Evolutionary conservation across 108 stramenopile genomes (phyloP).

Genomic region (Skeletonema menzelii): DNA sequence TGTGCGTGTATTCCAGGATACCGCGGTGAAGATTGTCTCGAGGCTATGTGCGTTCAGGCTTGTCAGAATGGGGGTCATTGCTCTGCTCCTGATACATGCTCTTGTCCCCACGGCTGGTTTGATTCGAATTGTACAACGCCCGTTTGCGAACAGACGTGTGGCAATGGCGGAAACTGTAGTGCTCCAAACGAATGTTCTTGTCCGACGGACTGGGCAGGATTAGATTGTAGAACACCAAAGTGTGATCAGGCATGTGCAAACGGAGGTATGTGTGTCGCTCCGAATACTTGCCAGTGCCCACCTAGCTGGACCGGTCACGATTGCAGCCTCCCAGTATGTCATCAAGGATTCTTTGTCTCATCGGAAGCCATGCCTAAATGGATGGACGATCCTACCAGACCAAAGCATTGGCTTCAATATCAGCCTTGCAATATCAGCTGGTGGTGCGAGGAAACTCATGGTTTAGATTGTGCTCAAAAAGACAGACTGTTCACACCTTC

Average conservation of each 20-base stretch:
- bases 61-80: conserved; percentile 79
- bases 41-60: conserved; percentile 67
- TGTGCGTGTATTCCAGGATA: conserved; percentile 86
- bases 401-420: conserved; percentile 51
- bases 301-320: conserved; percentile 76
- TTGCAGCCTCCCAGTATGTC: conserved; percentile 81
- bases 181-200: conserved; percentile 75
- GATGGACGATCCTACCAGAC: neutral
- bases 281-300: conserved; percentile 82
- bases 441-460: conserved; percentile 83
- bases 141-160: conserved; percentile 88
- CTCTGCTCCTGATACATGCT: conserved; percentile 82
- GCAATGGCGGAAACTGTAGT: conserved; percentile 90
- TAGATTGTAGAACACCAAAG: conserved; percentile 76
- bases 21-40: conserved; percentile 54
- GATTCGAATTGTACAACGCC: conserved; percentile 90
- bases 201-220: conserved; percentile 69
- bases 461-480: conserved; percentile 76
- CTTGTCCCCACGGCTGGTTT: conserved; percentile 80
- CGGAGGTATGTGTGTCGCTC: conserved; percentile 79
- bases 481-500: conserved; percentile 1
- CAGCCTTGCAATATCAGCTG: conserved; percentile 60
- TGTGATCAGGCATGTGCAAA: conserved; percentile 73
- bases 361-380: conserved; percentile 22
- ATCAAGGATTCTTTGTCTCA: conserved; percentile 76